Percentiles rank a stretch among this genome's conserved stretches.
Conservation (phyloP, 2,329 filamentous ascomycete species). For the Grosmannia clavigera region DNA sequence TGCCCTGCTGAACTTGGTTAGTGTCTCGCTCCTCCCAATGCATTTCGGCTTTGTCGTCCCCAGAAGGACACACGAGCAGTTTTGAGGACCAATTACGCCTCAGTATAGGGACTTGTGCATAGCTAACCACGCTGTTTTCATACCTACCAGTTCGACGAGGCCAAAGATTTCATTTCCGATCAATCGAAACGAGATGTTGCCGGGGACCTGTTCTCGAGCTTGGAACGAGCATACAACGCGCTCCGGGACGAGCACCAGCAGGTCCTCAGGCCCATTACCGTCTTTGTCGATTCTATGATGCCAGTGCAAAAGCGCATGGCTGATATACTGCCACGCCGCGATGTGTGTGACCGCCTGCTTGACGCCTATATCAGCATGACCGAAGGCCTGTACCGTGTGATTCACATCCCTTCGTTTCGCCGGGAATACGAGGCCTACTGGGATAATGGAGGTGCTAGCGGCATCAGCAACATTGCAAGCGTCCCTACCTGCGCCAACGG, state of each 20-base stretch:
- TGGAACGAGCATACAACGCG: conserved; percentile 34
- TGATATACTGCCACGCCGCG: conserved; percentile 37
- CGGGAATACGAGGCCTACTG: conserved; percentile 39
- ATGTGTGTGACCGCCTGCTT: conserved; percentile 38
- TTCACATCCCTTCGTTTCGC: conserved; percentile 39
- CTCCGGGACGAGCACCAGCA: conserved; percentile 35
- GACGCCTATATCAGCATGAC: conserved; percentile 35
- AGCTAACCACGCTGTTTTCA: too few relatives aligned
- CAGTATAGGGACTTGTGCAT: too few relatives aligned
- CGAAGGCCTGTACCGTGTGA: conserved; percentile 40
- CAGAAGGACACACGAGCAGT: too few relatives aligned
- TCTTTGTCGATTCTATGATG: conserved; percentile 47
- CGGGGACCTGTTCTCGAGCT: conserved; percentile 29
- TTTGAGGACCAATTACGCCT: too few relatives aligned
- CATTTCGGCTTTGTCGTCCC: too few relatives aligned
- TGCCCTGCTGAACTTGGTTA: conserved; percentile 41
- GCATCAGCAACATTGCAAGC: conserved; percentile 19
- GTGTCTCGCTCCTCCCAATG: conserved; percentile 8
- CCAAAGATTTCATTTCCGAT: conserved; percentile 36
- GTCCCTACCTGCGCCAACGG: neutral
- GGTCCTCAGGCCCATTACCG: conserved; percentile 36
- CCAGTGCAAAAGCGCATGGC: conserved; percentile 45
- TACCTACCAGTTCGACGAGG: conserved; percentile 35
- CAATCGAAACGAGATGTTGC: conserved; percentile 27
- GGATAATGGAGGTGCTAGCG: conserved; percentile 28